Conservation (phyloP, 495 filamentous ascomycete genomes). For the Annulohypoxylon maeteangense region DNA sequence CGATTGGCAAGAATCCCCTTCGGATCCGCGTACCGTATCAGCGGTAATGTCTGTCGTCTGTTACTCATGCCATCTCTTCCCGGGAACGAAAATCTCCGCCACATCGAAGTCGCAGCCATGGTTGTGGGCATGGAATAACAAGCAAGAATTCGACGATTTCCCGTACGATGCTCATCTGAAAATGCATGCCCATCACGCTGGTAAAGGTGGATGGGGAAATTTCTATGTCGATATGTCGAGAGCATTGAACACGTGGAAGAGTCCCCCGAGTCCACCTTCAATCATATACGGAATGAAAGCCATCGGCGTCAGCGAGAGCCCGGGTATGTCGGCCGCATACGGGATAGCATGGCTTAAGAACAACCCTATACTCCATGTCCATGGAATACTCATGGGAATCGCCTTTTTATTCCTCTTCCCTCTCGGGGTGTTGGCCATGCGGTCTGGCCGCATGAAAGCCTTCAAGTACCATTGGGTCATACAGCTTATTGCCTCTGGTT, state of each 20-base stretch:
- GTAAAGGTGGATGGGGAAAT: constrained; percentile 9
- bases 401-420: constrained; percentile 12
- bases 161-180: not conserved
- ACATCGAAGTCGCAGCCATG: constrained; percentile 9
- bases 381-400: constrained; percentile 9
- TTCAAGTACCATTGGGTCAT: constrained; percentile 18
- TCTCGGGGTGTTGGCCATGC: constrained; percentile 8
- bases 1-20: constrained; percentile 10
- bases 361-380: constrained; percentile 4
- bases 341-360: not conserved
- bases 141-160: constrained; percentile 6
- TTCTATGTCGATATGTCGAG: constrained; percentile 18
- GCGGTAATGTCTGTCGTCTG: constrained; percentile 11
- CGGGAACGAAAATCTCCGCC: not conserved
- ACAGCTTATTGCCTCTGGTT: constrained; percentile 6
- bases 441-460: constrained; percentile 8
- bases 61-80: constrained; percentile 17
- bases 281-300: constrained; percentile 1
- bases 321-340: not conserved
- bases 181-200: constrained; percentile 3
- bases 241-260: constrained; percentile 4
- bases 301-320: constrained; percentile 13
- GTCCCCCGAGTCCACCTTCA: not conserved
- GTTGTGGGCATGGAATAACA: constrained; percentile 17
- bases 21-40: not conserved